Conservation (phyloP, 202 grass and related monocot genomes). For the Hordeum pubiflorum region DNA sequence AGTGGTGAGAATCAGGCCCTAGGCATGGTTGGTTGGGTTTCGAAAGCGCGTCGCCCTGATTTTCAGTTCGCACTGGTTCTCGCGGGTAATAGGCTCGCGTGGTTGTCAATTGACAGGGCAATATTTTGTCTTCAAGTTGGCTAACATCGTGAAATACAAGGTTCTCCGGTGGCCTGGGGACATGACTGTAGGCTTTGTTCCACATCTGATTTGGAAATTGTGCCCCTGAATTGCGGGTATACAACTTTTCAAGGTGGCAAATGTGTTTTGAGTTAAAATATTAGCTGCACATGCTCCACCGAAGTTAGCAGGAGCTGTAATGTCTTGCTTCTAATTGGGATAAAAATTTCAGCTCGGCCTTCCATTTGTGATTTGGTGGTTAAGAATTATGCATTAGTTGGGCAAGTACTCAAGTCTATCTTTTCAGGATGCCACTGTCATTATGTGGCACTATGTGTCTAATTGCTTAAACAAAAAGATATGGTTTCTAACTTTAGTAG, state of each 20-base stretch:
- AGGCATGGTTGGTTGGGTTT: background rate
- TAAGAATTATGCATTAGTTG: background rate
- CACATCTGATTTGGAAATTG: background rate
- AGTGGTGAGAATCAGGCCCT: background rate
- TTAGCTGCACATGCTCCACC: background rate
- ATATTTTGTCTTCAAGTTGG: background rate
- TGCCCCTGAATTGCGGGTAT: background rate
- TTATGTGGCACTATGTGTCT: background rate
- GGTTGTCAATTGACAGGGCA: background rate
- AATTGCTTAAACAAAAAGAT: background rate
- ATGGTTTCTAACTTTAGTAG: background rate
- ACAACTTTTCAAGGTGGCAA: background rate
- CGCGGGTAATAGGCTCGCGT: background rate
- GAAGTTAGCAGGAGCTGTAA: background rate
- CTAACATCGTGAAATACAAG: background rate
- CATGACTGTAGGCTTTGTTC: background rate
- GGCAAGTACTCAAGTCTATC: background rate
- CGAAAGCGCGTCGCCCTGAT: background rate
- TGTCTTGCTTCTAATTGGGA: background rate
- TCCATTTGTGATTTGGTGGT: background rate
- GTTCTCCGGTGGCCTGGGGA: background rate
- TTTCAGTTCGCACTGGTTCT: background rate
- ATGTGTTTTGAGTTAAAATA: background rate
- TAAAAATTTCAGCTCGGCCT: background rate
- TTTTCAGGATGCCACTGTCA: background rate